A percentile compares a stretch with the other conserved stretches of the same genome.
Evolutionary conservation across 1,284 basidiomycete genomes (phyloP).

Genomic region (Cryptococcus amylolentus): DNA sequence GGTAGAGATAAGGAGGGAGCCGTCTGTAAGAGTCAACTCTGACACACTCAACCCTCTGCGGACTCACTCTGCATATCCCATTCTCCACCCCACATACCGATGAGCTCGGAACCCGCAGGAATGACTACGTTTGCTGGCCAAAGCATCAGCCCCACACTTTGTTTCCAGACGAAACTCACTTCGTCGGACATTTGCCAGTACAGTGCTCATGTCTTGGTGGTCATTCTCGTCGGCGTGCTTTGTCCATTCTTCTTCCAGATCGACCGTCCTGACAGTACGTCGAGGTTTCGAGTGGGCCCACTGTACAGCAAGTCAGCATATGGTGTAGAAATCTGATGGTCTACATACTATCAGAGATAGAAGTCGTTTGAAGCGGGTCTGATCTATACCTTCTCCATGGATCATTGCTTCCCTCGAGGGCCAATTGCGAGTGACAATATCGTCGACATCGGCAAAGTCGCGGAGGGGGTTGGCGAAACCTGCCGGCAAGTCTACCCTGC

Average conservation of each 20-base stretch:
- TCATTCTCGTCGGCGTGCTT: constrained; percentile 32
- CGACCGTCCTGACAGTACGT: constrained; percentile 38
- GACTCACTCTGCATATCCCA: constrained; percentile 46
- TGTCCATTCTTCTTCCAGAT: constrained; percentile 43
- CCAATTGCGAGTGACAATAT: constrained; percentile 44
- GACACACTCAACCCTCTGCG: background rate
- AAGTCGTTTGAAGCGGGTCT: constrained; percentile 40
- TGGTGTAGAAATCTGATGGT: background rate
- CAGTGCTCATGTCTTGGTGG: constrained; percentile 41
- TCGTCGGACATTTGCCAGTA: constrained; percentile 40
- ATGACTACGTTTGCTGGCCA: constrained; percentile 43
- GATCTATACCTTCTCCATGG: constrained; percentile 37
- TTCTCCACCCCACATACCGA: constrained; percentile 49
- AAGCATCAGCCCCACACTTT: background rate
- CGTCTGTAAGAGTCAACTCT: constrained; percentile 23
- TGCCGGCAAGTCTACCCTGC: constrained; percentile 37
- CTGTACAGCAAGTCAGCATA: constrained; percentile 4
- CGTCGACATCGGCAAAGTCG: constrained; percentile 43
- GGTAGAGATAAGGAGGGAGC: constrained; percentile 47
- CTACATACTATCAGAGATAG: constrained; percentile 36
- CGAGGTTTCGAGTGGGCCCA: constrained; percentile 46
- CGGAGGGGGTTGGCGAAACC: constrained; percentile 35
- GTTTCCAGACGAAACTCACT: constrained; percentile 25
- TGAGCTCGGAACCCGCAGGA: constrained; percentile 45
- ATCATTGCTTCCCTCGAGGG: constrained; percentile 46